Percentiles rank a stretch among this genome's conserved stretches.
These are phyloP conservation scores for Silybum marianum DNA, from an alignment of 129 eudicot species.

Conservation along the genomic window DNA sequence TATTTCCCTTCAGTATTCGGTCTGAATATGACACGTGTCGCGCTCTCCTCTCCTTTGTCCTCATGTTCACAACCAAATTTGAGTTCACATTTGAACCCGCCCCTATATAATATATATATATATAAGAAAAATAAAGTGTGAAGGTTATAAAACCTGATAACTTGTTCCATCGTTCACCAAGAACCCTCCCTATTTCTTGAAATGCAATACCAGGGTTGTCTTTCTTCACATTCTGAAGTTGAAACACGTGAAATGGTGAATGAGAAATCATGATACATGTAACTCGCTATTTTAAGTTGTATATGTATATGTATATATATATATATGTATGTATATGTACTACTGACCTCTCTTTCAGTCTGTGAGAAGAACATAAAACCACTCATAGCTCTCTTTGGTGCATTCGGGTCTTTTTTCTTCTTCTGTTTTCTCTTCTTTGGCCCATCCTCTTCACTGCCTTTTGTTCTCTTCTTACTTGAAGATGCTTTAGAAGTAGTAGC, in stretches of 20 bases:
- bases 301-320: neutral
- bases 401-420: conserved; percentile 85
- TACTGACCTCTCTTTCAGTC: conserved; percentile 63
- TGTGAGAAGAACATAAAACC: conserved; percentile 77
- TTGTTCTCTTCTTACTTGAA: conserved; percentile 55
- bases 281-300: neutral
- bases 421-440: conserved; percentile 69
- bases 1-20: no score
- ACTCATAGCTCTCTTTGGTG: conserved; percentile 76
- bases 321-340: neutral
- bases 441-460: conserved; percentile 61
- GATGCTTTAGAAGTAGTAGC: conserved; percentile 47
- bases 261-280: conserved; percentile 10
- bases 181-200: conserved; percentile 60
- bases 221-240: conserved; percentile 64
- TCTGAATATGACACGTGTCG: no score
- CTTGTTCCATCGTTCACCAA: conserved; percentile 82
- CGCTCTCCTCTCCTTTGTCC: no score
- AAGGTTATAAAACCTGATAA: conserved; percentile 54
- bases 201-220: conserved; percentile 64
- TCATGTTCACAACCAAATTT: no score
- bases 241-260: neutral
- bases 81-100: no score
- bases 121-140: neutral
- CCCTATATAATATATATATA: no score